Percentiles rank a stretch among this genome's conserved stretches.
phyloP scores from a whole-genome alignment of 768 basidiomycete species.

The Tricholoma sp. region DNA sequence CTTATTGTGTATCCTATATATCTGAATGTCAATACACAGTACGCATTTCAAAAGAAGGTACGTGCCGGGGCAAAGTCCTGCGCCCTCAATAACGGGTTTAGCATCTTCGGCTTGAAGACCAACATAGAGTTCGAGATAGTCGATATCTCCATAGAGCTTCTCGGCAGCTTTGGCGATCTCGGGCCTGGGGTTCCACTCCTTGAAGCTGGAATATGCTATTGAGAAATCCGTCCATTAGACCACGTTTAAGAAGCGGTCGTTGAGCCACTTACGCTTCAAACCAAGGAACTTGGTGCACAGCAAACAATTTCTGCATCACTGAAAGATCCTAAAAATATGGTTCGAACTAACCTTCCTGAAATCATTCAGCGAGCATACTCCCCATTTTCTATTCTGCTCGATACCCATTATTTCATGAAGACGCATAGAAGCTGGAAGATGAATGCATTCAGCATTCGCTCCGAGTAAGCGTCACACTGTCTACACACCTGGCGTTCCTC shows the following conservation, averaged over 20 bases:
- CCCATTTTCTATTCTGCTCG: constrained; percentile 70
- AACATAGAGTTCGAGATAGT: constrained; percentile 76
- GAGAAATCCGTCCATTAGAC: background rate
- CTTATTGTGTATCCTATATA: constrained; percentile 73
- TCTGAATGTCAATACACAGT: background rate
- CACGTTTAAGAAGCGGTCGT: background rate
- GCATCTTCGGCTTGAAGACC: constrained; percentile 76
- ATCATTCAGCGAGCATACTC: constrained; percentile 79
- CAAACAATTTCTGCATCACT: background rate
- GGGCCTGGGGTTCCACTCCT: constrained; percentile 76
- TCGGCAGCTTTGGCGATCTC: constrained; percentile 69
- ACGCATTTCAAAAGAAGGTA: background rate
- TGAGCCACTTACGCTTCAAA: constrained; percentile 51
- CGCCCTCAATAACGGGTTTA: constrained; percentile 71
- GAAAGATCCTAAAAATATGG: background rate
- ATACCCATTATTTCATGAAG: constrained; percentile 85
- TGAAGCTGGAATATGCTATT: constrained; percentile 61
- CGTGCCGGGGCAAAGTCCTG: constrained; percentile 79
- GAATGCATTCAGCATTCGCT: background rate
- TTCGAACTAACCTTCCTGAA: constrained; percentile 52
- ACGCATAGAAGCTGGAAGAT: constrained; percentile 50
- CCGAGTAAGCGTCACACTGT: background rate
- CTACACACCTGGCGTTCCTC: constrained; percentile 56
- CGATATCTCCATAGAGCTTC: constrained; percentile 70
- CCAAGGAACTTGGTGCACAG: constrained; percentile 55